These are phyloP conservation scores for Yarrowia porcina DNA, from an alignment of 805 yeast species.

Conservation along the genomic window DNA sequence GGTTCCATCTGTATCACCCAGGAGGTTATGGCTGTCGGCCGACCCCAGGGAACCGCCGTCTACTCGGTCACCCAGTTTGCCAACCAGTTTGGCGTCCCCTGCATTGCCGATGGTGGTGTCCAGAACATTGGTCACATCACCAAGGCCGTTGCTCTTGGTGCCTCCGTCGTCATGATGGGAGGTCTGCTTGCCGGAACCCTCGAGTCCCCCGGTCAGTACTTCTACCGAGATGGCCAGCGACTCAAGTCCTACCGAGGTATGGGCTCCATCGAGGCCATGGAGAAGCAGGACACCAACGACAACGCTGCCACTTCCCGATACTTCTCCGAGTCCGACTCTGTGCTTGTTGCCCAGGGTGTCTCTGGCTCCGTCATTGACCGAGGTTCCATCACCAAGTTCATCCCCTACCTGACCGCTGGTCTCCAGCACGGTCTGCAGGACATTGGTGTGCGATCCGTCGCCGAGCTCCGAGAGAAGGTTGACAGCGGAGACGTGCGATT, in stretches of 20 bases:
- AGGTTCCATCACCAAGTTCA: conserved; percentile 89
- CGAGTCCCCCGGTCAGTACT: conserved; percentile 98
- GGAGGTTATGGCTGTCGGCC: conserved; percentile 99
- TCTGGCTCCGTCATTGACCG: conserved; percentile 95
- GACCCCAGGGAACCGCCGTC: conserved; percentile 99
- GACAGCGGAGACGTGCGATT: conserved; percentile 74
- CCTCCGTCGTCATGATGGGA: conserved; percentile 99
- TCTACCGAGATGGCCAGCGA: conserved; percentile 97
- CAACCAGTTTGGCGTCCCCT: conserved; percentile 93
- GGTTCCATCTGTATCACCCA: conserved; percentile 99
- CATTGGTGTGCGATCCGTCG: conserved; percentile 76
- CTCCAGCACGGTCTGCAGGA: conserved; percentile 98
- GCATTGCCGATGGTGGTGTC: conserved; percentile 99
- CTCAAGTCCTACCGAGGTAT: conserved; percentile 97
- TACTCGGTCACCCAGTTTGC: conserved; percentile 92
- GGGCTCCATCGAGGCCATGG: conserved; percentile 99
- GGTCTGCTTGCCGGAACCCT: conserved; percentile 98
- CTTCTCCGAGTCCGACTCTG: conserved; percentile 93
- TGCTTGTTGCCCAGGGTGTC: conserved; percentile 98
- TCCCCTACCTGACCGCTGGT: conserved; percentile 93
- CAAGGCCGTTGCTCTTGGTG: conserved; percentile 95
- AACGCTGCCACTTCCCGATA: conserved; percentile 98
- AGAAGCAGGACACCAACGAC: conserved; percentile 78
- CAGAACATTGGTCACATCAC: conserved; percentile 98
- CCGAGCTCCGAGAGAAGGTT: conserved; percentile 61